Base-by-base conservation (phyloP, 2,329 filamentous ascomycete genomes). In the Microcyclospora pomicola region DNA sequence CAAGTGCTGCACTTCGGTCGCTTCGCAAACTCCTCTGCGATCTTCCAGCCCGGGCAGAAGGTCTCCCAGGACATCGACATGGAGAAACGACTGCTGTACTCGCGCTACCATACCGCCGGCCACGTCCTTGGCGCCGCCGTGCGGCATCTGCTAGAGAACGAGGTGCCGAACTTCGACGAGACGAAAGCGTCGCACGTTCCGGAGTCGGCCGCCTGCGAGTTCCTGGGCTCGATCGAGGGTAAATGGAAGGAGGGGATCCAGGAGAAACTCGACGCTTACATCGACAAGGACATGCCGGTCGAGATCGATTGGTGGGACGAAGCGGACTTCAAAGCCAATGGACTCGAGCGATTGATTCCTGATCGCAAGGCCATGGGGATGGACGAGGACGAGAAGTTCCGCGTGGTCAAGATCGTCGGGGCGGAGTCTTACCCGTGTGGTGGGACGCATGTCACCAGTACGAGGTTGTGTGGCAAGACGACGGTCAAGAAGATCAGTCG, bases 141-240 rank as follows among this genome's bases (percentile, higher is more conserved):
- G n/a, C 66, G 73, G 1, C 62, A 68, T 37, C 65, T 81, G 0
- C 58, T 74, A 1, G 66, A 70, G 43, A 58, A 64, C 2, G 54
- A 73, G 37, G 55, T 15, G 4, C 30, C 30, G 30, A 16, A 24
- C 5, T 15, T 79, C 10, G 59, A 59, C 0, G 63, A 61, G 15
- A 75, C 80, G 41, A 86, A 85, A 56, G 81, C 81, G 0, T 76
- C 71, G 3, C 81, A 86, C 52, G 79, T 76, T 47, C 81, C 81
- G 0, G 75, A 75, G 46, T 69, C 72, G 0, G 77, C 80, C 1
- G 67, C 70, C 0, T 78, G 75, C 47, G 79, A 84, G 52, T 85
- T 84, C 46, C 61, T 65, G 30, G 81, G 80, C 1, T 50, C 69
- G 2, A 83, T 86, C 19, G 74, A 77, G 1, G 73, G 72, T 1